Evolutionary conservation across 164 flowering plant genomes (phyloP).

Genomic region (Taxillus chinensis): DNA sequence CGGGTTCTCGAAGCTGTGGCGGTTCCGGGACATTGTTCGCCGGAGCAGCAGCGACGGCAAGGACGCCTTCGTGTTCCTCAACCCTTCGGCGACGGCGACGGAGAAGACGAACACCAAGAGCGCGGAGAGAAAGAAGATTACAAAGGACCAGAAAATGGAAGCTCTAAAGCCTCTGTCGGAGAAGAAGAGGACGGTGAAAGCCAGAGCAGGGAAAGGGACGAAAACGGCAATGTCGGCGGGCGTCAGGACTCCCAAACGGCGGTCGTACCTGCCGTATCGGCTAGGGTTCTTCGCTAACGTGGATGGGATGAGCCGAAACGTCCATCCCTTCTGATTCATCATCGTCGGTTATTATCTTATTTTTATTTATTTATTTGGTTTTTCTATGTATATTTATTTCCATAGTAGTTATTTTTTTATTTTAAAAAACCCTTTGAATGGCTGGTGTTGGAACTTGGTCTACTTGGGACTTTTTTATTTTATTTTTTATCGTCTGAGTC

Average conservation of each 20-base stretch:
- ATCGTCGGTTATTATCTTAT: neutral
- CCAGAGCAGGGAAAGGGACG: no score
- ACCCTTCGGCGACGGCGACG: neutral
- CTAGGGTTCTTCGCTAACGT: no score
- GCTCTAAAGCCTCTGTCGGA: neutral
- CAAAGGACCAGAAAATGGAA: neutral
- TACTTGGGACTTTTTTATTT: no score
- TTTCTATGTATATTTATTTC: neutral
- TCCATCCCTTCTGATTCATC: no score
- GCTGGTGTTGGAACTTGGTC: no score
- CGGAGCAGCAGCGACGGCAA: slow-evolving; percentile 3
- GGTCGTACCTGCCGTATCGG: neutral
- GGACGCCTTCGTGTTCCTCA: neutral
- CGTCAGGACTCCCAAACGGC: neutral
- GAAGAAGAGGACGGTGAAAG: neutral
- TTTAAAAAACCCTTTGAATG: no score
- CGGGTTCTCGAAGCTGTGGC: neutral
- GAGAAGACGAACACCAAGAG: neutral
- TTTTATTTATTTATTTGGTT: neutral
- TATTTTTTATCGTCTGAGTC: no score
- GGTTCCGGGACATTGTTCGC: neutral
- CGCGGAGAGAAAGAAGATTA: neutral
- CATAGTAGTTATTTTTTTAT: no score
- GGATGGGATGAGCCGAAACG: no score
- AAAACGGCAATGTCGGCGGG: no score